A percentile compares a stretch with the other conserved stretches of the same genome.
Evolutionary conservation across 768 basidiomycete species (phyloP).

Genomic region (Suillus discolor): DNA sequence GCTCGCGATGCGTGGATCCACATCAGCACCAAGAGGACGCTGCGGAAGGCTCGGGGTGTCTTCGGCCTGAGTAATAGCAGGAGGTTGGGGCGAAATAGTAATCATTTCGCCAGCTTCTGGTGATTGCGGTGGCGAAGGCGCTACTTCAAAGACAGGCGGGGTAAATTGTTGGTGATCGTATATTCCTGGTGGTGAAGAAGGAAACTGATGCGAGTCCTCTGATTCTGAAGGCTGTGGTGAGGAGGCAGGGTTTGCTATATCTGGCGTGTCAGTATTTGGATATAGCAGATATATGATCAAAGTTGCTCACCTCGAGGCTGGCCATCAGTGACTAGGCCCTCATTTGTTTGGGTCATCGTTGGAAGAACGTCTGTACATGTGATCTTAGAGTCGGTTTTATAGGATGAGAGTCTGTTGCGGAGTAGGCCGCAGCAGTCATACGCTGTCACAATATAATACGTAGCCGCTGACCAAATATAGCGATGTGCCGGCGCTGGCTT

Average conservation of each 20-base stretch:
- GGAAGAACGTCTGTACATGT: not conserved
- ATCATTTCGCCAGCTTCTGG: conserved; percentile 3
- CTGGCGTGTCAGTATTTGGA: not conserved
- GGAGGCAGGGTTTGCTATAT: conserved; percentile 5
- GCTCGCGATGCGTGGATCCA: conserved; percentile 51
- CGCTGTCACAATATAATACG: not conserved
- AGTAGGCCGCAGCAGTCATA: not conserved
- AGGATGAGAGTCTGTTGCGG: conserved; percentile 2
- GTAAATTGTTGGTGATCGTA: not conserved
- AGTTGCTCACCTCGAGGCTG: conserved; percentile 1
- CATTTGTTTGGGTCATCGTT: not conserved
- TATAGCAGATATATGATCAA: not conserved
- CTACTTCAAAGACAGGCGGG: not conserved
- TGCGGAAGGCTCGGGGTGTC: not conserved
- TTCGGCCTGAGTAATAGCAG: not conserved
- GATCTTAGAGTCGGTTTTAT: not conserved
- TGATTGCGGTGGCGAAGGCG: not conserved
- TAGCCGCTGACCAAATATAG: not conserved
- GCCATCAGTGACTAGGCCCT: not conserved
- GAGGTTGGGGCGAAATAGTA: not conserved
- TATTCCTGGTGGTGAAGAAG: conserved; percentile 4
- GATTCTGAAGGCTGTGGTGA: conserved; percentile 1
- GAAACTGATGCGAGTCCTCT: conserved; percentile 1
- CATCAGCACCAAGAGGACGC: not conserved
- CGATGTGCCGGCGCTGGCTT: not conserved